These are phyloP conservation scores for Nicotiana benthamiana DNA, from an alignment of 257 asterid species.

Conservation along the genomic window DNA sequence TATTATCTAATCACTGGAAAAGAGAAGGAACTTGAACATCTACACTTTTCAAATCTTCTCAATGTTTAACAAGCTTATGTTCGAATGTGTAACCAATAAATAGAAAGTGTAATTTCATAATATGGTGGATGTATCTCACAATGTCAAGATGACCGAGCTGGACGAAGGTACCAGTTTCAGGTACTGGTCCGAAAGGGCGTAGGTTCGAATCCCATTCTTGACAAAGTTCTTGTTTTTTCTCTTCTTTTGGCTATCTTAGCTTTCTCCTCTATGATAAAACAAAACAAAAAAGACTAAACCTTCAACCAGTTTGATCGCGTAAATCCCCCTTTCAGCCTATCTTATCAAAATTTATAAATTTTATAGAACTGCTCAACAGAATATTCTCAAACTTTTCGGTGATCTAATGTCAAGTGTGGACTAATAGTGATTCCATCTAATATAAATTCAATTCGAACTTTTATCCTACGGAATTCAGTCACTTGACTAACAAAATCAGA, in stretches of 20 bases:
- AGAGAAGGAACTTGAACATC: no score
- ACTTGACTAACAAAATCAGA: not conserved
- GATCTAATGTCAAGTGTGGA: not conserved
- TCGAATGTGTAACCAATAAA: no score
- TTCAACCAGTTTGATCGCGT: no score
- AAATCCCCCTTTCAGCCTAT: not conserved
- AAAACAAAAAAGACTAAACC: no score
- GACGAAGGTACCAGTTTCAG: conserved; percentile 6
- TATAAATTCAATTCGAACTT: not conserved
- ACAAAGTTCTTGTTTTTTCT: not conserved
- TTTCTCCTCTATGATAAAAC: no score
- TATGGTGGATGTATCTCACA: fast-evolving
- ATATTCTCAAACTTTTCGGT: not conserved
- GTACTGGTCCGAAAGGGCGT: conserved; percentile 8
- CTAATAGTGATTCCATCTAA: not conserved
- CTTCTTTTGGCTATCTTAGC: no score
- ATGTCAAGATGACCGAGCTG: conserved; percentile 2
- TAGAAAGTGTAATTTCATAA: no score
- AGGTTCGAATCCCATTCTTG: not conserved
- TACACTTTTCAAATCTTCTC: no score
- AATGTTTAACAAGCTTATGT: no score
- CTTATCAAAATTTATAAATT: not conserved
- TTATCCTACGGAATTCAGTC: not conserved
- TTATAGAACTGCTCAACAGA: not conserved
- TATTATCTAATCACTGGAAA: no score